phyloP scores from a whole-genome alignment of 345 rosid species.

The Eutrema heterophyllum region DNA sequence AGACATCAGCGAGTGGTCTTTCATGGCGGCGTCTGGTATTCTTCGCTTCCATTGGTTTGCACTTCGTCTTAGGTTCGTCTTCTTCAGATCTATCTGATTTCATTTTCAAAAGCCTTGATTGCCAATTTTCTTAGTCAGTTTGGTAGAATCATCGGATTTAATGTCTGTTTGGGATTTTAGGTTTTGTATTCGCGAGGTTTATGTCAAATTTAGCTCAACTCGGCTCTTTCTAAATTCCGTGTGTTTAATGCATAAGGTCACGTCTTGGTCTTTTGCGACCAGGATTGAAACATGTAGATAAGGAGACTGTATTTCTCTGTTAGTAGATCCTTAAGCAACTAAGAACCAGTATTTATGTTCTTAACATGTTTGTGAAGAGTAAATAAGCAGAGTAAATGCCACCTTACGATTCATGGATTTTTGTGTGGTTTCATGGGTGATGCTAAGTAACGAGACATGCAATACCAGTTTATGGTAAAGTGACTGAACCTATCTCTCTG shows the following conservation, averaged over 20 bases:
- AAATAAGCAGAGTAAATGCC: neutral
- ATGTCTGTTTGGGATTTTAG: neutral
- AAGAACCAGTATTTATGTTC: too few species aligned
- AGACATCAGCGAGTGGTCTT: constrained; percentile 25
- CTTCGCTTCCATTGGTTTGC: constrained; percentile 42
- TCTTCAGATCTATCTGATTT: constrained; percentile 32
- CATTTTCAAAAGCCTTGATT: neutral
- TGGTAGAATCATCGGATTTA: neutral
- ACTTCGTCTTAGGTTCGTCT: constrained; percentile 50
- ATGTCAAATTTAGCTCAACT: constrained; percentile 3
- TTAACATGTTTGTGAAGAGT: neutral
- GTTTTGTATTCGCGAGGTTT: neutral
- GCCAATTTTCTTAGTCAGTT: neutral
- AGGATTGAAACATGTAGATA: too few species aligned
- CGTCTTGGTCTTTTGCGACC: neutral
- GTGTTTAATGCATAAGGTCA: neutral
- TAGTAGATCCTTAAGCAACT: too few species aligned
- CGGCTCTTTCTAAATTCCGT: neutral
- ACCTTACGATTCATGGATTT: neutral
- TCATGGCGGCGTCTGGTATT: constrained; percentile 34
- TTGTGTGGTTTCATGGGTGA: constrained; percentile 13
- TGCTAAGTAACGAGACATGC: neutral
- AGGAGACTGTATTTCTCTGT: too few species aligned
- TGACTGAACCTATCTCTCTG: neutral
- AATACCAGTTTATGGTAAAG: neutral